Percentiles rank a stretch among this genome's conserved stretches.
Evolutionary conservation across 495 filamentous ascomycete genomes (phyloP).

Genomic region (Echria macrotheca): DNA sequence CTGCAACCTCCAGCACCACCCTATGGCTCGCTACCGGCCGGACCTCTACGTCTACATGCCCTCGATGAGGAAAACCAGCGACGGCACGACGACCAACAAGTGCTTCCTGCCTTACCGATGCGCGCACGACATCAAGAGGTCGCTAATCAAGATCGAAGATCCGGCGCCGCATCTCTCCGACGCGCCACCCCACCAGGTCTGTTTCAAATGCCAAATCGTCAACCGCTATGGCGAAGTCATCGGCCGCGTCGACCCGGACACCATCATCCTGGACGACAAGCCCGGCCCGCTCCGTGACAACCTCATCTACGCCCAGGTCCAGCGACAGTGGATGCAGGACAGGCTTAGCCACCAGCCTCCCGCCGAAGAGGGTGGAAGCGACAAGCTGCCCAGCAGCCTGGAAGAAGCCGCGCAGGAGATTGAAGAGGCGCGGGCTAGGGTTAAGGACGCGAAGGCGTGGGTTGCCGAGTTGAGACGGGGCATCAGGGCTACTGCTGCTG

Average conservation of each 20-base stretch:
- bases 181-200: no score
- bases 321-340: neutral
- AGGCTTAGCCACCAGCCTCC: neutral
- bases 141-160: neutral
- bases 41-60: neutral
- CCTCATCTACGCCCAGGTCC: no score
- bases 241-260: neutral
- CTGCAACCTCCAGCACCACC: neutral
- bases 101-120: no score
- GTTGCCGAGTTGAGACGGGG: neutral
- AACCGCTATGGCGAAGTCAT: constrained; percentile 1
- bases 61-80: neutral
- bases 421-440: neutral
- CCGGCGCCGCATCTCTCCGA: neutral
- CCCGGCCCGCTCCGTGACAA: neutral
- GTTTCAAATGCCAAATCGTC: neutral
- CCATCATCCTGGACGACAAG: neutral
- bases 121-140: neutral
- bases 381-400: neutral
- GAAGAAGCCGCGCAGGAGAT: neutral
- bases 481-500: no score
- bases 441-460: neutral
- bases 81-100: neutral
- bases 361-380: neutral
- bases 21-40: neutral